phyloP scores from a whole-genome alignment of 768 basidiomycete species.

The Suillus discolor region DNA sequence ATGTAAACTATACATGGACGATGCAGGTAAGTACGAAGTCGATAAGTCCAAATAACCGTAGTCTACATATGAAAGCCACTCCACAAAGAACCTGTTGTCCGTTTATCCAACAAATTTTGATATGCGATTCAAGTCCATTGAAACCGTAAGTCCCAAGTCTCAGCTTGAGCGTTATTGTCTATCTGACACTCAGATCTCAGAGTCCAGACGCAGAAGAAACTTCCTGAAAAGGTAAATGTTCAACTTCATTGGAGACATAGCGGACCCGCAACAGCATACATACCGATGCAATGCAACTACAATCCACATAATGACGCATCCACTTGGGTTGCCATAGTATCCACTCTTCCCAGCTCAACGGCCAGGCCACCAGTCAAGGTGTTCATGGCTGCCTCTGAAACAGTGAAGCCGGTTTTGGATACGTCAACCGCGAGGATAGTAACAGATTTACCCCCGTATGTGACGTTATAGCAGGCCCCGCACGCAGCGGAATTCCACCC shows the following conservation, averaged over 20 bases:
- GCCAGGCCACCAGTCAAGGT: constrained; percentile 21
- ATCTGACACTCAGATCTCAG: background rate
- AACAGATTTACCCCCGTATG: constrained; percentile 38
- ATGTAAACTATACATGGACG: background rate
- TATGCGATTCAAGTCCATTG: background rate
- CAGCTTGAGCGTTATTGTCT: background rate
- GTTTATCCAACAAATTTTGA: background rate
- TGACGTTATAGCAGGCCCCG: constrained; percentile 34
- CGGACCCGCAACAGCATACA: background rate
- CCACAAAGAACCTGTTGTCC: background rate
- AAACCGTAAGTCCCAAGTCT: background rate
- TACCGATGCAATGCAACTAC: background rate
- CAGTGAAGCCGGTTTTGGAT: constrained; percentile 43
- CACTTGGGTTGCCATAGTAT: constrained; percentile 16
- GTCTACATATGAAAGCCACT: background rate
- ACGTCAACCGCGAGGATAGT: constrained; percentile 59
- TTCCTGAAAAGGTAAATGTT: background rate
- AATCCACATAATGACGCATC: constrained; percentile 6
- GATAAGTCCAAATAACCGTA: background rate
- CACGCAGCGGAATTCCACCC: constrained; percentile 28
- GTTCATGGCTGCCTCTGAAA: constrained; percentile 31
- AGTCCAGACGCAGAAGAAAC: background rate
- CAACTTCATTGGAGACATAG: background rate
- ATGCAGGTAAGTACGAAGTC: background rate
- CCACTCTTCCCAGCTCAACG: constrained; percentile 17